Evolutionary conservation across 371 early-diverging fungal species (phyloP), one percentile per base, ranked within the genome.

Genomic region (Chytridiales sp.): DNA sequence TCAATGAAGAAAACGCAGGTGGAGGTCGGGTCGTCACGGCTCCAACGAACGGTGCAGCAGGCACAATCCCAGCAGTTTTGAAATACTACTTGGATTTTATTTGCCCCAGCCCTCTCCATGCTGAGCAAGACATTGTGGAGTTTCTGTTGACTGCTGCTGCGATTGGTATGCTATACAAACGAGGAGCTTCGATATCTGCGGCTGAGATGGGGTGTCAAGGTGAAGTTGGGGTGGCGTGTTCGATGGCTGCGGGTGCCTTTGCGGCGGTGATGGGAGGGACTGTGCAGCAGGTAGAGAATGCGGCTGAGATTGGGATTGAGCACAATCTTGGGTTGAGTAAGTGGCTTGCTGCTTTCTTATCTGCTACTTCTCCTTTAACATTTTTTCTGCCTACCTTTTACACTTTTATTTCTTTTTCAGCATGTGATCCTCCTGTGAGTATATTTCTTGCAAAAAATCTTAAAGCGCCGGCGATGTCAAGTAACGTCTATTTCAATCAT

Each of bases 191-290:
- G 51, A 93, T 96, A 49, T 90, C 91, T 11, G 95, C 95, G 0
- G 96, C 96, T 15, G 96, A 94, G 69, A 89, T 94, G 81, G 97
- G 97, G 30, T 96, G 97, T 68, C 95, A 94, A 70, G 96, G 90
- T 36, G 90, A 90, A 63, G 87, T 89, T 0, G 92, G 93, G 47
- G 95, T 95, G 5, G 94, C 97, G 1, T 96, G 94, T 68, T 90
- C 91, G 38, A 96, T 96, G 96, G 92, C 92, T 19, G 94, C 95
- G 3, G 96, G 90, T 2, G 96, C 88, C 1, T 93, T 94, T 57
- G 87, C 94, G 2, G 94, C 95, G 27, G 95, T 95, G 3, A 92
- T 96, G 94, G 95, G 95, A 53, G 95, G 93, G 22, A 79, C 92
- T 0, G 83, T 88, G 0, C 84, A 86, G 39, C 94, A 94, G 75